A percentile compares a stretch with the other conserved stretches of the same genome.
phyloP scores from a whole-genome alignment of 352 stramenopile genomes.

The Globisporangium ultimum region DNA sequence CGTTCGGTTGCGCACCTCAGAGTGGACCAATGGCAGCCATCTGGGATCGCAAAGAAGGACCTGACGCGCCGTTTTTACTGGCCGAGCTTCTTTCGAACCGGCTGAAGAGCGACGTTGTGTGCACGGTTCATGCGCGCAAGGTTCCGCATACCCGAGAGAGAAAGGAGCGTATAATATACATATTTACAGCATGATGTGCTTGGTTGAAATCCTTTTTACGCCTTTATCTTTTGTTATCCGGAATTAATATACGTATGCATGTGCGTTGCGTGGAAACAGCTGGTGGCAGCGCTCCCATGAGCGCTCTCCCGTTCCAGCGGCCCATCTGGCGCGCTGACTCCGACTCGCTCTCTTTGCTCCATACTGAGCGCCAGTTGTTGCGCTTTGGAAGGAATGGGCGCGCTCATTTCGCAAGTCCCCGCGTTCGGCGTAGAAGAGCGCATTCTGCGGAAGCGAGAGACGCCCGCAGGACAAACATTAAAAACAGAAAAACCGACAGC shows the following conservation, averaged over 20 bases:
- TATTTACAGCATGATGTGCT: no score
- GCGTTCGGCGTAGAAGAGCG: not conserved
- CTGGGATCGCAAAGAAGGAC: not conserved
- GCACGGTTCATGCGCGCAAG: no score
- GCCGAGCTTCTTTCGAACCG: constrained; percentile 5
- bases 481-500: no score
- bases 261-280: constrained; percentile 11
- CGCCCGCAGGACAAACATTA: not conserved
- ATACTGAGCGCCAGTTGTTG: constrained; percentile 14
- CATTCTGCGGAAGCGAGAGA: not conserved
- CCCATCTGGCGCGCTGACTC: constrained; percentile 14
- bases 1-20: constrained; percentile 1
- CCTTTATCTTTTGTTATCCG: not conserved
- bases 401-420: not conserved
- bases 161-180: not conserved
- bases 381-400: not conserved
- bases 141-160: not conserved
- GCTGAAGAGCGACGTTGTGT: not conserved
- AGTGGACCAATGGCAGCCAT: constrained; percentile 7
- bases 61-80: constrained; percentile 4
- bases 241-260: not conserved
- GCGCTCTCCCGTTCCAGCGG: not conserved
- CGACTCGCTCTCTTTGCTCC: constrained; percentile 11
- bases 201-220: no score
- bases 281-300: constrained; percentile 1